Evolutionary conservation across 192 early-diverging fungal genomes (phyloP).

Genomic region (Lunasporangiospora selenospora): DNA sequence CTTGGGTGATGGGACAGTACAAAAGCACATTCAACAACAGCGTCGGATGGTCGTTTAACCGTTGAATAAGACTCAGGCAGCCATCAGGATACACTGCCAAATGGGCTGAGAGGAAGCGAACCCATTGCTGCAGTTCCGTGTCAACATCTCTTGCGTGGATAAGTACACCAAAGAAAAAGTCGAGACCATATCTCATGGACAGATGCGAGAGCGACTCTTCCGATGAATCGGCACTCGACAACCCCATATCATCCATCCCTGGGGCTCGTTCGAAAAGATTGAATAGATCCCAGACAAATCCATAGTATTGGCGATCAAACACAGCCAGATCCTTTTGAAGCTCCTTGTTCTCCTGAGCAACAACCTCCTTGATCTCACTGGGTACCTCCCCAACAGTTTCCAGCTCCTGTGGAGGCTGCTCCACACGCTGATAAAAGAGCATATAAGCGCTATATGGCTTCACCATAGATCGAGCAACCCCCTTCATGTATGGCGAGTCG

Average conservation of each 20-base stretch:
- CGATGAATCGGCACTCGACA: not conserved
- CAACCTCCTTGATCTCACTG: conserved; percentile 37
- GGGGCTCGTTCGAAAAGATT: conserved; percentile 13
- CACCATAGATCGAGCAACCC: conserved; percentile 28
- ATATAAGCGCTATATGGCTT: conserved; percentile 64
- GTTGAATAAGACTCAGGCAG: conserved; percentile 43
- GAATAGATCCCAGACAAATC: conserved; percentile 48
- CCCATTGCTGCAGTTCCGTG: conserved; percentile 45
- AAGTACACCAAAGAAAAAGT: conserved; percentile 48
- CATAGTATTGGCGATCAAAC: conserved; percentile 51
- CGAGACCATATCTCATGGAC: conserved; percentile 38
- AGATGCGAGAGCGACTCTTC: conserved; percentile 16
- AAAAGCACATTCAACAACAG: conserved; percentile 37
- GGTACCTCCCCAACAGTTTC: conserved; percentile 6
- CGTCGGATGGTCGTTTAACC: conserved; percentile 12
- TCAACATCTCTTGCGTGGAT: conserved; percentile 48
- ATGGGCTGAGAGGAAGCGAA: conserved; percentile 41
- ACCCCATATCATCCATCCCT: not conserved
- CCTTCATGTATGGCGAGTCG: conserved; percentile 50
- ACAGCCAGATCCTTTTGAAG: conserved; percentile 47
- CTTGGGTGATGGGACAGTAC: conserved; percentile 48
- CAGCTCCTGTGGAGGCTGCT: not conserved
- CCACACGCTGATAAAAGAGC: conserved; percentile 55
- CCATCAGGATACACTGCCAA: conserved; percentile 29
- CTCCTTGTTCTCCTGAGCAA: conserved; percentile 45